These are phyloP conservation scores for Priceomyces melissophilus DNA, from an alignment of 805 yeast species.

Conservation along the genomic window DNA sequence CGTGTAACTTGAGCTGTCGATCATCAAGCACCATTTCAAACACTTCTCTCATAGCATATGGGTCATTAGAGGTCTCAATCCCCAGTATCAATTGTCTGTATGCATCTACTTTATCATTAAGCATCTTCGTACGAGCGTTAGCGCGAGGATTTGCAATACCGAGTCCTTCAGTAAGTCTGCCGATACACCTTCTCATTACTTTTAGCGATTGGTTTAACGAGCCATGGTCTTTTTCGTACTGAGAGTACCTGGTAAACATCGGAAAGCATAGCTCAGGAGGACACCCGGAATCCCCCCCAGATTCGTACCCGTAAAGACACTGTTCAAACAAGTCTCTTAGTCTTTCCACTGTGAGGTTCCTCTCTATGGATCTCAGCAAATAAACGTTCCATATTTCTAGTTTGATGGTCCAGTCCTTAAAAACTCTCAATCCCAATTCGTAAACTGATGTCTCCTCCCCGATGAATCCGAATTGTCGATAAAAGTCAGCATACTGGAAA, in stretches of 20 bases:
- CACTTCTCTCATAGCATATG: constrained; percentile 26
- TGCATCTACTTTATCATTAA: constrained; percentile 21
- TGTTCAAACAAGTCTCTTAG: constrained; percentile 74
- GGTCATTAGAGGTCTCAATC: constrained; percentile 13
- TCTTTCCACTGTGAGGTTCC: constrained; percentile 17
- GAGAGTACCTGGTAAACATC: constrained; percentile 53
- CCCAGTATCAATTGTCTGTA: constrained; percentile 12
- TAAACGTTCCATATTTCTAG: constrained; percentile 74
- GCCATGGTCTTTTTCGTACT: constrained; percentile 59
- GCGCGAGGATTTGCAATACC: constrained; percentile 1
- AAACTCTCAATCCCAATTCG: constrained; percentile 64
- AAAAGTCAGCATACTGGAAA: constrained; percentile 61
- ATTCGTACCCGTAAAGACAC: constrained; percentile 38
- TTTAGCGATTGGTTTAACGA: constrained; percentile 43
- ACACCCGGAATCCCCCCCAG: constrained; percentile 10
- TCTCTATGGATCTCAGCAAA: constrained; percentile 45
- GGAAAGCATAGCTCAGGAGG: constrained; percentile 47
- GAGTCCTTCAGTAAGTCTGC: constrained; percentile 6
- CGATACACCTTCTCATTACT: constrained; percentile 15
- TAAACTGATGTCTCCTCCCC: constrained; percentile 57
- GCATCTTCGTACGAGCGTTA: constrained; percentile 11
- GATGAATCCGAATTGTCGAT: constrained; percentile 44
- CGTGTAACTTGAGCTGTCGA: constrained; percentile 40
- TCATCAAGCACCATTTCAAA: constrained; percentile 42
- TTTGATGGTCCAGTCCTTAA: constrained; percentile 50